phyloP scores from a whole-genome alignment of 176 grass and related monocot species.

The Zea luxurians region DNA sequence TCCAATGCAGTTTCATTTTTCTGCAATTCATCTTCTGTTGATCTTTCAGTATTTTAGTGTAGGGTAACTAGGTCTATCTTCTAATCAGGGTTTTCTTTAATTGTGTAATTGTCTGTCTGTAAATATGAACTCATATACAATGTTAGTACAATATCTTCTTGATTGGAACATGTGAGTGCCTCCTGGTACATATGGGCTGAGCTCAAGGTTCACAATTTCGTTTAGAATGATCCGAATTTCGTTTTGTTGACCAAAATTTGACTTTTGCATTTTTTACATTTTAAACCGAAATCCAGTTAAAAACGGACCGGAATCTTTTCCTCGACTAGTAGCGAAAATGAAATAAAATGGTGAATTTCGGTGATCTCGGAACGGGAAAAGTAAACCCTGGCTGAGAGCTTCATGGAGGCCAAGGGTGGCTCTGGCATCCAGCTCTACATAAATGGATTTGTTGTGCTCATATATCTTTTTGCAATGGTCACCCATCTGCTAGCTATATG shows the following conservation, averaged over 20 bases:
- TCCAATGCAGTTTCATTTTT: constrained; percentile 1
- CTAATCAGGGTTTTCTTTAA: constrained; percentile 2
- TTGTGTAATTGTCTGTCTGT: background rate
- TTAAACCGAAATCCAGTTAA: too few species aligned
- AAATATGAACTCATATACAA: background rate
- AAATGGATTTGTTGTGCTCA: background rate
- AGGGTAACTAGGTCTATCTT: background rate
- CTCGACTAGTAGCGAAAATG: too few species aligned
- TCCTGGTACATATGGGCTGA: background rate
- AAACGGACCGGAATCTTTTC: too few species aligned
- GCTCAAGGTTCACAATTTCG: too few species aligned
- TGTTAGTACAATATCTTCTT: constrained; percentile 1
- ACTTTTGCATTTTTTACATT: too few species aligned
- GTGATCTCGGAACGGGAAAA: too few species aligned
- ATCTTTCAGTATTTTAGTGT: background rate
- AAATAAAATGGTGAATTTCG: too few species aligned
- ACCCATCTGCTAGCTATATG: constrained; percentile 11
- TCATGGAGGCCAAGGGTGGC: background rate
- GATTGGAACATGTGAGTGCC: constrained; percentile 2
- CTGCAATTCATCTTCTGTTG: background rate
- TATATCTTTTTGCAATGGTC: background rate
- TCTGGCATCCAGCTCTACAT: background rate
- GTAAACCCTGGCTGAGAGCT: background rate
- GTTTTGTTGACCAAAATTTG: too few species aligned
- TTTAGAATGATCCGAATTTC: too few species aligned